phyloP scores from a whole-genome alignment of 2,329 filamentous ascomycete genomes.

The Diplodia intermedia region DNA sequence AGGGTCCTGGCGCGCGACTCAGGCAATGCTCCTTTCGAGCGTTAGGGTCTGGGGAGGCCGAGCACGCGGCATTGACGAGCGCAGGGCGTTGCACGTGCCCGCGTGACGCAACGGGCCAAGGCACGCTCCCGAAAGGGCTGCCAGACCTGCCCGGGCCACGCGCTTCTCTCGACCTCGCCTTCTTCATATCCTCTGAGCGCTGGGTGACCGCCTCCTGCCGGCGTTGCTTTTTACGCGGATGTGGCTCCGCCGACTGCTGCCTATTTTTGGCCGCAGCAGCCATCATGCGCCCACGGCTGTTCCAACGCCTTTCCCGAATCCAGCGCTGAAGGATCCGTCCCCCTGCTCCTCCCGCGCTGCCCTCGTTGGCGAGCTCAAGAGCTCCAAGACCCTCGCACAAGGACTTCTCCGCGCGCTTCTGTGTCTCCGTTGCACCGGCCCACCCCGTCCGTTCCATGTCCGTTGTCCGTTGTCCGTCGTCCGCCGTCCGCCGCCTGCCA shows the following conservation, averaged over 20 bases:
- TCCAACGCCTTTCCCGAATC: constrained; percentile 28
- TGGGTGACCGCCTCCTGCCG: constrained; percentile 9
- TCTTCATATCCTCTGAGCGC: constrained; percentile 15
- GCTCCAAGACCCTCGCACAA: constrained; percentile 9
- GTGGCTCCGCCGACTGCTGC: constrained; percentile 21
- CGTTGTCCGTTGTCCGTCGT: not conserved
- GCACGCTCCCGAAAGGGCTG: not conserved
- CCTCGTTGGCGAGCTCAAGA: constrained; percentile 8
- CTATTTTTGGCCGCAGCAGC: constrained; percentile 30
- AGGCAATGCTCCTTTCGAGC: constrained; percentile 4
- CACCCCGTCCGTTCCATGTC: not conserved
- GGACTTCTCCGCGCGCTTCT: constrained; percentile 27
- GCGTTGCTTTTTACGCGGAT: constrained; percentile 23
- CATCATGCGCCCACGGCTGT: constrained; percentile 25
- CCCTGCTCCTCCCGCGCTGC: constrained; percentile 2
- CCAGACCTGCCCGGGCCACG: not conserved
- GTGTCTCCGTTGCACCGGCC: constrained; percentile 15
- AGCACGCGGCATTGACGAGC: constrained; percentile 6
- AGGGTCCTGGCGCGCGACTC: constrained; percentile 10
- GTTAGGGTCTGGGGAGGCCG: constrained; percentile 4
- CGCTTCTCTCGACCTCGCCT: constrained; percentile 25
- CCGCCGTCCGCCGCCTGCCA: not conserved
- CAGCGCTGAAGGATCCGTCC: constrained; percentile 11
- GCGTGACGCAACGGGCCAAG: constrained; percentile 22
- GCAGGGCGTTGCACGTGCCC: constrained; percentile 4